Percentiles rank a stretch among this genome's conserved stretches.
phyloP scores from a whole-genome alignment of 1,284 basidiomycete genomes.

The Rhodotorula sp. region DNA sequence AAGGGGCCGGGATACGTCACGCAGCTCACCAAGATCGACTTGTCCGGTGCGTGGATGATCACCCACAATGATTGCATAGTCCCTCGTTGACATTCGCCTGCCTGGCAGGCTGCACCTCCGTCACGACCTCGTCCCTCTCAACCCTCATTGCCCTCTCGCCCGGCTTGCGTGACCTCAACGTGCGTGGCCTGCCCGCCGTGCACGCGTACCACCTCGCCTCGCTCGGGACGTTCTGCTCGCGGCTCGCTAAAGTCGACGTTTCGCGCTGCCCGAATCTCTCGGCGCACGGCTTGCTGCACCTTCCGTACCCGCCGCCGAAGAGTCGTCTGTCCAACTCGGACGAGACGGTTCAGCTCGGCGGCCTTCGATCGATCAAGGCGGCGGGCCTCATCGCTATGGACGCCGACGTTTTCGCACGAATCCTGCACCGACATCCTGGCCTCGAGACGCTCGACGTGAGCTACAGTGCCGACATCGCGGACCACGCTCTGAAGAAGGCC shows the following conservation, averaged over 20 bases:
- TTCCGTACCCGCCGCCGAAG: constrained; percentile 49
- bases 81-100: too few species aligned
- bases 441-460: constrained; percentile 36
- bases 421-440: constrained; percentile 54
- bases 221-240: constrained; percentile 60
- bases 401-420: constrained; percentile 71
- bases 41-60: constrained; percentile 49
- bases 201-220: constrained; percentile 71
- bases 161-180: constrained; percentile 60
- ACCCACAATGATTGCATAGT: too few species aligned
- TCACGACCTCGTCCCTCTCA: constrained; percentile 68
- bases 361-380: constrained; percentile 63
- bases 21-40: constrained; percentile 59
- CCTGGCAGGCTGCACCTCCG: constrained; percentile 62
- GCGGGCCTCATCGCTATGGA: constrained; percentile 69
- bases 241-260: constrained; percentile 67
- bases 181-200: constrained; percentile 69
- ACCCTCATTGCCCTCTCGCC: constrained; percentile 70
- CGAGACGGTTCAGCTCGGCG: constrained; percentile 7
- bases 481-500: constrained; percentile 8
- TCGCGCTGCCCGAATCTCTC: constrained; percentile 70
- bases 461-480: constrained; percentile 13
- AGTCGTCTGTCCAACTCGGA: too few species aligned
- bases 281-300: constrained; percentile 60
- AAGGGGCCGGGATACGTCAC: constrained; percentile 12